These are phyloP conservation scores for Rhynchosporium graminicola DNA, from an alignment of 2,329 filamentous ascomycete species.

Conservation along the genomic window DNA sequence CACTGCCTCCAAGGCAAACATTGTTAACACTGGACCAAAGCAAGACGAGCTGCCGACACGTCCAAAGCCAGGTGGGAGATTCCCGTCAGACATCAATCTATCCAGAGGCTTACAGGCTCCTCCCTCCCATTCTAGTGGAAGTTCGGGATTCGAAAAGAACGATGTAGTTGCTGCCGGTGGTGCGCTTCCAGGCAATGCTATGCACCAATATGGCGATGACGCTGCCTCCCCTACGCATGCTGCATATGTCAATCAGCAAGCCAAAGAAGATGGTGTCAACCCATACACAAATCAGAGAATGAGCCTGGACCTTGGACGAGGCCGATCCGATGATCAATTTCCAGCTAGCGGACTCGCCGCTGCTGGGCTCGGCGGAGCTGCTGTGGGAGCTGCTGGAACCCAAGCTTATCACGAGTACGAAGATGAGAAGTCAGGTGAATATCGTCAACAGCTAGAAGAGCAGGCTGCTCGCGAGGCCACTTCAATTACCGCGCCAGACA, in stretches of 20 bases:
- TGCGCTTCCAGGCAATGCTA: slow-evolving; percentile 31
- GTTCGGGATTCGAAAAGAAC: slow-evolving; percentile 63
- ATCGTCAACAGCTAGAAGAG: slow-evolving; percentile 26
- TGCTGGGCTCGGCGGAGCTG: slow-evolving; percentile 32
- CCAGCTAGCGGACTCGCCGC: slow-evolving; percentile 21
- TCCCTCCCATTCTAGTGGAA: slow-evolving; percentile 79
- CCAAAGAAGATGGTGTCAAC: slow-evolving; percentile 57
- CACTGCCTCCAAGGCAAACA: slow-evolving; percentile 56
- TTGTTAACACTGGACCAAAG: slow-evolving; percentile 50
- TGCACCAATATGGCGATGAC: slow-evolving; percentile 33
- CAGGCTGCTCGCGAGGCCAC: slow-evolving; percentile 32
- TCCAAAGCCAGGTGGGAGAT: slow-evolving; percentile 90
- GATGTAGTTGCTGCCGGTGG: slow-evolving; percentile 58
- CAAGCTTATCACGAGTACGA: slow-evolving; percentile 30
- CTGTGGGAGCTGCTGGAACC: slow-evolving; percentile 25
- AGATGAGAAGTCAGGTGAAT: slow-evolving; percentile 24
- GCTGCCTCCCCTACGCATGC: slow-evolving; percentile 52
- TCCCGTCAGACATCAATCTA: slow-evolving; percentile 80
- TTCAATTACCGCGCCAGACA: slow-evolving; percentile 35
- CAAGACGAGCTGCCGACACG: slow-evolving; percentile 60
- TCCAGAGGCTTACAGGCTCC: slow-evolving; percentile 75
- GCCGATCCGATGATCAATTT: slow-evolving; percentile 13
- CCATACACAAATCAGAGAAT: slow-evolving; percentile 51
- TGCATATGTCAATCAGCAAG: slow-evolving; percentile 52
- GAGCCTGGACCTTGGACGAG: slow-evolving; percentile 18